phyloP scores from a whole-genome alignment of 192 early-diverging fungal genomes.

The Entomortierella chlamydospora region DNA sequence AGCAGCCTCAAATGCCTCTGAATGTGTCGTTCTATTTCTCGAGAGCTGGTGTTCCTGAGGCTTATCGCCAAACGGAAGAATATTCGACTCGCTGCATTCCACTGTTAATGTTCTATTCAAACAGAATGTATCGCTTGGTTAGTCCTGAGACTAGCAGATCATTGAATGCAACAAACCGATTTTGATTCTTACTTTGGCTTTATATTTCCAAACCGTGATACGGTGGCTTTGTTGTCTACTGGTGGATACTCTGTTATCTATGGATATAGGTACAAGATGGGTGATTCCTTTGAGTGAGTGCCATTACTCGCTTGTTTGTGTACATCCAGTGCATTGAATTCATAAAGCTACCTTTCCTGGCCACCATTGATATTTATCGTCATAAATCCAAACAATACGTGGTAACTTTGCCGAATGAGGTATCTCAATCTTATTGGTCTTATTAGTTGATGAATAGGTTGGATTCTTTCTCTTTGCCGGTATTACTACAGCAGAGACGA shows the following conservation, averaged over 20 bases:
- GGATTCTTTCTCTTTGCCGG: slow-evolving; percentile 3
- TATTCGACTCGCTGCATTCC: slow-evolving; percentile 25
- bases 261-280: not conserved
- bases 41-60: not conserved
- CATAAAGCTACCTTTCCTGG: slow-evolving; percentile 30
- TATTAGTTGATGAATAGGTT: not conserved
- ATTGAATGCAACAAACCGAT: not conserved
- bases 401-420: slow-evolving; percentile 28
- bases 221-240: slow-evolving; percentile 14
- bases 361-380: slow-evolving; percentile 38
- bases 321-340: too few species aligned
- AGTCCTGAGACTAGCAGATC: too few species aligned
- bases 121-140: not conserved
- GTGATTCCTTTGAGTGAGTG: too few species aligned
- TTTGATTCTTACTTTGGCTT: slow-evolving; percentile 26
- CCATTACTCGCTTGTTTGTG: too few species aligned
- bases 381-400: slow-evolving; percentile 40
- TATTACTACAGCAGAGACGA: not conserved
- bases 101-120: slow-evolving; percentile 20
- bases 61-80: slow-evolving; percentile 23
- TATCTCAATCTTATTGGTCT: slow-evolving; percentile 9
- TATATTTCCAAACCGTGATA: slow-evolving; percentile 32
- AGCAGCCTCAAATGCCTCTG: slow-evolving; percentile 13
- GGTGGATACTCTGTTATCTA: slow-evolving; percentile 39
- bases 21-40: not conserved